A percentile compares a stretch with the other conserved stretches of the same genome.
Conservation (phyloP, 768 basidiomycete genomes). For the Gymnopilus dilepis region DNA sequence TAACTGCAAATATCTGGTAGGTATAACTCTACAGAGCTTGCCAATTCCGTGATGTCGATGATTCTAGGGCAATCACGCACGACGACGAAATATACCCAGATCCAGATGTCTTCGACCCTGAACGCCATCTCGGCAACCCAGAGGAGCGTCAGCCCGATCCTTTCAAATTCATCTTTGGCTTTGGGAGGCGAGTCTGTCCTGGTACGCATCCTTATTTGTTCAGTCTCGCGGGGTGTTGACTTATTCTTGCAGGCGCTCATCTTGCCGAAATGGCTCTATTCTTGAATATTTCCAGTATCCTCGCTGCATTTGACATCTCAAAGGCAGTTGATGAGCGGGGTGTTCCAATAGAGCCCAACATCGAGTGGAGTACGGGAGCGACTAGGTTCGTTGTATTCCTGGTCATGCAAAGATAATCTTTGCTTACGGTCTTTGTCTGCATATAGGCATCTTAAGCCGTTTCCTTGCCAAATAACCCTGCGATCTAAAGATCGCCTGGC, state of each 20-base stretch:
- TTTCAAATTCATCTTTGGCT: conserved; percentile 39
- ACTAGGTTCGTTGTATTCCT: conserved; percentile 25
- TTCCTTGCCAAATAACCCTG: conserved; percentile 30
- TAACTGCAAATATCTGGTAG: conserved; percentile 38
- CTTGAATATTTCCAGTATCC: conserved; percentile 39
- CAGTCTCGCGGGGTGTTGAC: not conserved
- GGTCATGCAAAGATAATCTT: not conserved
- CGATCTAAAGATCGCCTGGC: conserved; percentile 25
- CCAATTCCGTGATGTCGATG: too few species aligned
- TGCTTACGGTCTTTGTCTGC: not conserved
- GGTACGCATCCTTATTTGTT: conserved; percentile 18
- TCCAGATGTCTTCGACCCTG: conserved; percentile 40
- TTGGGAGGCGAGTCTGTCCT: conserved; percentile 40
- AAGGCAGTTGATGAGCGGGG: conserved; percentile 40
- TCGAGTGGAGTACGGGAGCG: conserved; percentile 37
- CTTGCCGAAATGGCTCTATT: conserved; percentile 42
- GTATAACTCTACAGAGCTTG: not conserved
- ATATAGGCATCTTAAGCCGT: conserved; percentile 30
- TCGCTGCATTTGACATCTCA: conserved; percentile 43
- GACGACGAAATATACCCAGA: conserved; percentile 43
- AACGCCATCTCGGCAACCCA: conserved; percentile 36
- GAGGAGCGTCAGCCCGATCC: conserved; percentile 35
- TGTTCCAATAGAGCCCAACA: conserved; percentile 40
- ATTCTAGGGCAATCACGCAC: conserved; percentile 37
- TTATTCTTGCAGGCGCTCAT: conserved; percentile 28